Base-by-base conservation (phyloP, 2,329 filamentous ascomycete species). In the Colletotrichum cordylinicola region DNA sequence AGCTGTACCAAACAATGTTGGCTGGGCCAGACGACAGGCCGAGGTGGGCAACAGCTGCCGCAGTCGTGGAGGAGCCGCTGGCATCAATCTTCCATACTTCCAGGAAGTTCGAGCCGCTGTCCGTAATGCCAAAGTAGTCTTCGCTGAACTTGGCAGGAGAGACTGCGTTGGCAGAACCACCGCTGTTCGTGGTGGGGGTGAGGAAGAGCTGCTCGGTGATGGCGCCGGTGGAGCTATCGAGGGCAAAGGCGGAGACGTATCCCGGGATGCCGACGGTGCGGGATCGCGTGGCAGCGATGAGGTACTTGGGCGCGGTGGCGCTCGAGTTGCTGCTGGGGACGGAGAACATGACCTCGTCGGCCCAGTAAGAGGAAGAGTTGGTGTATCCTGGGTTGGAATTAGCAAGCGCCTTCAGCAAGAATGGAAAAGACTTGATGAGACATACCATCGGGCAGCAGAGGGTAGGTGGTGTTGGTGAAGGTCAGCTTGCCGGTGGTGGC, bases 161-260 rank as follows among this genome's bases (percentile, higher is more conserved):
- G 7, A 85, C 80, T 1, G 82, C 81, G 67, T 86, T 85, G 13
- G 84, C 82, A 13, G 79, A 80, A 13, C 84, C 82, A 27, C 83
- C 84, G 68, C 82, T 84, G 6, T 79, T 80, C 5, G 78, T 81
- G 16, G 82, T 85, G 48, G 80, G 75, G 2, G 76, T 56, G 7
- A 85, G 72, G 77, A 83, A 84, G 8, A 81, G 73, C 77, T 84
- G 83, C 31, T 76, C 24, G 3, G 70, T 18, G 21, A 86, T 82
- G 16, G 77, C 76, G 8, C 83, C 84, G 2, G 76, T 61, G 2
- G 74, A 33, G 9, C 74, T 52, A 6, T 79, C 77, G 3, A 86
- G 78, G 2, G 77, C 60, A 70, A 85, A 84, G 1, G 78, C 81
- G 3, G 82, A 82, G 61, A 86, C 81, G 74, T 84, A 85, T 10